Evolutionary conservation across 2,329 filamentous ascomycete species (phyloP), one percentile per base, ranked within the genome.

Genomic region (Berkeleyomyces rouxiae): DNA sequence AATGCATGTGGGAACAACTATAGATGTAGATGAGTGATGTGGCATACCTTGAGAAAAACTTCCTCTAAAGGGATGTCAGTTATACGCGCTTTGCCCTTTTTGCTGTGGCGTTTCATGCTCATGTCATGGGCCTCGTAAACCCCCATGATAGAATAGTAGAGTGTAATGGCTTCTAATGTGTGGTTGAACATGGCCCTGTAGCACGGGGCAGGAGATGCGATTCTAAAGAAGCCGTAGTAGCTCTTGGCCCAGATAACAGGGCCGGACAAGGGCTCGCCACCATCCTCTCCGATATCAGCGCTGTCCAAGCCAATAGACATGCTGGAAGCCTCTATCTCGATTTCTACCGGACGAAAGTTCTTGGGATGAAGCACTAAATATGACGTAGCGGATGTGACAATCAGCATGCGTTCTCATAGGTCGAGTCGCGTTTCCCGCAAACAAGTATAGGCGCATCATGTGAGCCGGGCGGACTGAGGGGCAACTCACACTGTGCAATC

Each of bases 221-320:
- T 78, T 68, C 85, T 80, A 69, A 82, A 88, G 84, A 85, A 89
- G 53, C 85, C 86, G 10, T 83, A 79, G 61, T 75, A 71, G 44
- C 83, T 83, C 39, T 78, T 75, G 0, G 85, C 82, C 86, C 86
- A 90, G 39, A 87, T 74, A n/a, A 80, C 75, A 3, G 81, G 76
- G 16, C 76, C 74, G 59, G 80, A 78, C 13, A 62, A 46, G 6
- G 57, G 43, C 39, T 64, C 63, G n/a, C 33, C 53, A 6, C 53
- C 55, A 3, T 39, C 16, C n/a, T 59, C 55, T 7, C 37, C 39
- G 33, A 55, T 58, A 37, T 59, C 63, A n/a, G 62, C 16, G 11
- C 74, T 70, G 36, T 73, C 73, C 51, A 74, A 73, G 57, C 79
- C 80, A 40, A 85, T 81, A 36, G 83, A 80, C 66, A 66, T 66